Conservation (phyloP, 352 stramenopile genomes). For the Blastocystis sp. region DNA sequence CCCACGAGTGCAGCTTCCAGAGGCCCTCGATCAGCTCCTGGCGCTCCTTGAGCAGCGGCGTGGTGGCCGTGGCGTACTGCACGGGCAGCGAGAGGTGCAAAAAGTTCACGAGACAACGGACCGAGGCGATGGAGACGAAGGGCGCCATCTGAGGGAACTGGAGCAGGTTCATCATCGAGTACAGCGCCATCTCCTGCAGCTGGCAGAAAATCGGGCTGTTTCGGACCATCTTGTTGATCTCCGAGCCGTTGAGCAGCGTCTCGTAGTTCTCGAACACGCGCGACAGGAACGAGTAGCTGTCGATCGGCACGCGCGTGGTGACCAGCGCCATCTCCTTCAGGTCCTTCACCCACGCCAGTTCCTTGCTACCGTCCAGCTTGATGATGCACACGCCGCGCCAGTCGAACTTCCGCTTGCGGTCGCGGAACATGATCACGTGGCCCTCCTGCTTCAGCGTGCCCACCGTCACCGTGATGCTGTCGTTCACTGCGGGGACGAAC, state of each 20-base stretch:
- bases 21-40: conserved; percentile 20
- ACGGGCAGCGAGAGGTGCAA: conserved; percentile 15
- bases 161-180: conserved; percentile 42
- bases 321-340: conserved; percentile 37
- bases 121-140: conserved; percentile 1
- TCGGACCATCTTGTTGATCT: background rate
- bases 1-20: conserved; percentile 43
- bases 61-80: conserved; percentile 9
- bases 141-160: conserved; percentile 30
- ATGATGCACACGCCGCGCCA: conserved; percentile 25
- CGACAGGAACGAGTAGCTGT: conserved; percentile 32
- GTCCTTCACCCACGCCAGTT: conserved; percentile 44
- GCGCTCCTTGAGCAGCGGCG: conserved; percentile 20
- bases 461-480: conserved; percentile 34
- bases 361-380: conserved; percentile 54
- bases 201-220: conserved; percentile 10
- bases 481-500: background rate
- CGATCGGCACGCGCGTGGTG: conserved; percentile 30
- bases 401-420: conserved; percentile 4
- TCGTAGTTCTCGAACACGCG: conserved; percentile 46
- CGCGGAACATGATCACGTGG: conserved; percentile 50
- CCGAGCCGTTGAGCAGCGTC: background rate
- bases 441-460: conserved; percentile 49
- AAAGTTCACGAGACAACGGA: conserved; percentile 38
- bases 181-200: conserved; percentile 47